Evolutionary conservation across 768 basidiomycete species (phyloP).

Genomic region (Amanita rimosa): DNA sequence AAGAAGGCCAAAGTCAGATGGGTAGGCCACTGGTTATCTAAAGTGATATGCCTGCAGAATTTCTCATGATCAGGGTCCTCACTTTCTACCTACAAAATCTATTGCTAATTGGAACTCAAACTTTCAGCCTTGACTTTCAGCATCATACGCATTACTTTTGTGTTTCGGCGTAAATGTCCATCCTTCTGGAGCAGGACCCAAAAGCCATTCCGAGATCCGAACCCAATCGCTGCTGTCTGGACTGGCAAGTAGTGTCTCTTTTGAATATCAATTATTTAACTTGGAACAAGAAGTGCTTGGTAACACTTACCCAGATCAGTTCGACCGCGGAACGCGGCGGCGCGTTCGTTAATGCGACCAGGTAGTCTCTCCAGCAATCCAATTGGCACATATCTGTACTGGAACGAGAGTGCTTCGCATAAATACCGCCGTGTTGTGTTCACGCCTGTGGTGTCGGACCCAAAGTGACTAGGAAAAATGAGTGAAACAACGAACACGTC

Average conservation of each 20-base stretch:
- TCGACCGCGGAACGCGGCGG: slow-evolving; percentile 79
- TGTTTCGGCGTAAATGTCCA: slow-evolving; percentile 91
- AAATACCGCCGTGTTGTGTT: slow-evolving; percentile 89
- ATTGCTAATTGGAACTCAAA: no score
- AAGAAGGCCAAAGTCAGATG: background rate
- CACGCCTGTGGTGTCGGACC: slow-evolving; percentile 79
- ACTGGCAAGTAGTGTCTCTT: slow-evolving; percentile 80
- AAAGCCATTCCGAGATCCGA: slow-evolving; percentile 89
- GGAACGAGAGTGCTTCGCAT: slow-evolving; percentile 92
- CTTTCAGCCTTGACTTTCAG: slow-evolving; percentile 28
- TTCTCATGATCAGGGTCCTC: no score
- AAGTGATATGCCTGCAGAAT: no score
- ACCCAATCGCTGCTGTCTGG: slow-evolving; percentile 81
- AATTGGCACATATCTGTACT: slow-evolving; percentile 91
- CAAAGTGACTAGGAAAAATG: slow-evolving; percentile 50
- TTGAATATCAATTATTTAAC: slow-evolving; percentile 2
- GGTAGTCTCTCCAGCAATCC: slow-evolving; percentile 82
- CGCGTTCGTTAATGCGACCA: slow-evolving; percentile 78
- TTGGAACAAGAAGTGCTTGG: background rate
- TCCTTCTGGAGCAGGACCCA: slow-evolving; percentile 74
- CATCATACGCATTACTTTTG: slow-evolving; percentile 73
- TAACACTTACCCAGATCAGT: slow-evolving; percentile 69
- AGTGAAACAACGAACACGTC: background rate
- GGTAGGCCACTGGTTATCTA: no score
- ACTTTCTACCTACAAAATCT: no score